phyloP scores from a whole-genome alignment of 805 yeast genomes.

The Yarrowia osloensis region DNA sequence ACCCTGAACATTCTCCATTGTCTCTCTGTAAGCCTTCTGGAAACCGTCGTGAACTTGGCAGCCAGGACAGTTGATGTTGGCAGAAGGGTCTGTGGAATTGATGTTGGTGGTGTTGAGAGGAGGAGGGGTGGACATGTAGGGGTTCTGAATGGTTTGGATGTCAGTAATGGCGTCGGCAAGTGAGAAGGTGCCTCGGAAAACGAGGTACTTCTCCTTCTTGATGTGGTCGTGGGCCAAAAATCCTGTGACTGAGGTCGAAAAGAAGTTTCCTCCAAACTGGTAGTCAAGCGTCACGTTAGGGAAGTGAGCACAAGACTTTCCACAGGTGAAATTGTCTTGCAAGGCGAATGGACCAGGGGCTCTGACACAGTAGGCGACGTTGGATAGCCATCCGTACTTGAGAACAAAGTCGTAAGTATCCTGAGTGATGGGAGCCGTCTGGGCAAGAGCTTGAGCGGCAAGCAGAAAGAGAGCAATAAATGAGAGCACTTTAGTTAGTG shows the following conservation, averaged over 20 bases:
- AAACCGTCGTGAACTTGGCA: conserved; percentile 6
- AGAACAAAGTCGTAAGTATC: not conserved
- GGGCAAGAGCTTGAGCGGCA: not conserved
- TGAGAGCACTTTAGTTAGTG: not conserved
- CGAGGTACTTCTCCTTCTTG: conserved; percentile 2
- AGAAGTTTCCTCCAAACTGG: conserved; percentile 11
- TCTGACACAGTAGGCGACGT: not conserved
- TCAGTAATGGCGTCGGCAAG: conserved; percentile 9
- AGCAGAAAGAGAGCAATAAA: not conserved
- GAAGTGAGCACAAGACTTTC: not conserved
- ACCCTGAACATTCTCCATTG: not conserved
- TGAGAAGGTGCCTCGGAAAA: conserved; percentile 4
- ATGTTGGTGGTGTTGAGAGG: not conserved
- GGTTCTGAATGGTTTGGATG: not conserved
- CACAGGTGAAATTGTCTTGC: not conserved
- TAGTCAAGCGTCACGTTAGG: not conserved
- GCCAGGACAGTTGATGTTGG: not conserved
- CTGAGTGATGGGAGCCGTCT: not conserved
- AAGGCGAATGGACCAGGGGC: conserved; percentile 1
- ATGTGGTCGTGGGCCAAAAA: conserved; percentile 5
- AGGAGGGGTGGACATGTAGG: not conserved
- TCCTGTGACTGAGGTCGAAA: not conserved
- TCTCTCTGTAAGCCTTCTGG: conserved; percentile 1
- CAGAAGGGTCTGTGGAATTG: not conserved
- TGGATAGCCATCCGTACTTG: conserved; percentile 10